Evolutionary conservation across 2,329 filamentous ascomycete species (phyloP), one percentile per base, ranked within the genome.

Genomic region (Camillea tinctor): DNA sequence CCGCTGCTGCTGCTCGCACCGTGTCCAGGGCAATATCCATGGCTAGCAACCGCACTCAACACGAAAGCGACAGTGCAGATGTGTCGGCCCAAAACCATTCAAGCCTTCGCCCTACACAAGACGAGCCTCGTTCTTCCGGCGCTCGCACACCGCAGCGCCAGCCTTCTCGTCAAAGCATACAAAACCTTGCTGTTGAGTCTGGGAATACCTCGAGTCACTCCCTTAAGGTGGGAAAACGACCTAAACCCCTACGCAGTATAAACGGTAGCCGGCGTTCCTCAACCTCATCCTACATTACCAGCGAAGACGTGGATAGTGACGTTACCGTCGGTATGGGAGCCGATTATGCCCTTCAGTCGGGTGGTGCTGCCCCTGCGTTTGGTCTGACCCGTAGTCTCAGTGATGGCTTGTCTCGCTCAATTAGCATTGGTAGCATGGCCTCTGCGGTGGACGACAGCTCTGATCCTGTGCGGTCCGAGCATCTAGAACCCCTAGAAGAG

Each of bases 391-490:
- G 81, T 44, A 80, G 76, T 58, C 72, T 79, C 22, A 85, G 82
- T 72, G 81, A 84, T 61, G 77, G 79, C 2, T 79, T 96, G 57
- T 88, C 89, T 20, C 84, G 94, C 22, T 85, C 93, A 11, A 88
- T 93, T 62, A 97, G 93, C 76, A 83, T 97, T 60, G 93, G 93
- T 21, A 97, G 94, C 73, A 92, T 97, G 78, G 90, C 88, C 1
- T 97, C 93, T 4, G 91, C 89, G 0, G 77, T 83, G 52, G 84
- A 88, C n/a, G 85, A 88, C 20, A 75, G 75, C 54, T 75, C 78
- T n/a, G 81, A 83, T 26, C 71, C 66, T 79, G 69, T 76, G 76
- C 70, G 71, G 26, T 71, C 73, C 48, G 76, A 74, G 52, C 82
- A 80, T 44, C 75, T 86, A 24, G 81, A 81, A 64, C 79, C 81